Conservation (phyloP, 139 green algal genomes). For the Tetraselmis striata region DNA sequence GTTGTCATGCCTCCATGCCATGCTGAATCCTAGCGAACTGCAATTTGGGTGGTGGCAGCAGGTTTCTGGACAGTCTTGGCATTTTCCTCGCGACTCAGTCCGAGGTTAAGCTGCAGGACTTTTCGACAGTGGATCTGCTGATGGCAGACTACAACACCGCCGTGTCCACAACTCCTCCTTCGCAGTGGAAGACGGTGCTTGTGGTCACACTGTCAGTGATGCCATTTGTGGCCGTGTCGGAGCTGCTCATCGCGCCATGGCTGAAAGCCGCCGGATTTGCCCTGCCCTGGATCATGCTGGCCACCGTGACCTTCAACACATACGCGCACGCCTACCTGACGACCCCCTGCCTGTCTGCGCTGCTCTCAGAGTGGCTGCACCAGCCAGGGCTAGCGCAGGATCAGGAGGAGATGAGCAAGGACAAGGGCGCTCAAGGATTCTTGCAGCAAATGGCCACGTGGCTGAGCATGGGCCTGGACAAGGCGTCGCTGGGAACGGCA, state of each 20-base stretch:
- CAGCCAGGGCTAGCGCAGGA: neutral
- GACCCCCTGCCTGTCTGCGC: neutral
- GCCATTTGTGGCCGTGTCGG: neutral
- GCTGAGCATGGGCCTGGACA: neutral
- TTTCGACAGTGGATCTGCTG: neutral
- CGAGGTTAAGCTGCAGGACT: neutral
- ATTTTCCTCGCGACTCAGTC: neutral
- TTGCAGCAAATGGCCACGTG: neutral
- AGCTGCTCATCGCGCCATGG: neutral
- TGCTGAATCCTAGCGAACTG: neutral
- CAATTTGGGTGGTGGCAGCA: neutral
- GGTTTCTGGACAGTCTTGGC: neutral
- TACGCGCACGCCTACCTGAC: neutral
- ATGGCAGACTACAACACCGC: neutral
- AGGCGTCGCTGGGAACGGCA: neutral
- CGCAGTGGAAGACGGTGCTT: neutral
- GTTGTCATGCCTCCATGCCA: neutral
- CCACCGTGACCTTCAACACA: neutral
- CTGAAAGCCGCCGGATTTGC: neutral
- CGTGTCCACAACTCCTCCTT: neutral
- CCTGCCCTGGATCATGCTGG: neutral
- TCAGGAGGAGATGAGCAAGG: neutral
- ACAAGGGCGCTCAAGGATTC: neutral
- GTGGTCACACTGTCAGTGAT: neutral
- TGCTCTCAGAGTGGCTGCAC: neutral